phyloP scores from a whole-genome alignment of 805 yeast genomes.

The Hagleromyces aurorensis region DNA sequence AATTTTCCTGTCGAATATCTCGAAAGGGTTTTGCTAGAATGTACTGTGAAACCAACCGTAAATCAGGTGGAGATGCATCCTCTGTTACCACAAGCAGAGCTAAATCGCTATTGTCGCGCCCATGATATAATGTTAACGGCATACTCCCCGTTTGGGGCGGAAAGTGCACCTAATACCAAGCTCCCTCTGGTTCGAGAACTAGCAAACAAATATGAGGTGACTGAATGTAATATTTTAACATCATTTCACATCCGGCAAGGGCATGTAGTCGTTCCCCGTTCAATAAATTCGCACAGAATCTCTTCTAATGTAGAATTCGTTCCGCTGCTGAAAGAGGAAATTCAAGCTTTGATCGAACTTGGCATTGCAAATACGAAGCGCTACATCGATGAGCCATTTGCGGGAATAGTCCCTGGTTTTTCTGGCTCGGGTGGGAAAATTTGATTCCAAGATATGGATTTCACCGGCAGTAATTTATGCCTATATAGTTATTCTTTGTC shows the following conservation, averaged over 20 bases:
- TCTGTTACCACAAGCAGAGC: slow-evolving; percentile 52
- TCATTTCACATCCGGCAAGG: slow-evolving; percentile 62
- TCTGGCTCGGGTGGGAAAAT: slow-evolving; percentile 14
- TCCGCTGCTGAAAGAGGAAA: slow-evolving; percentile 36
- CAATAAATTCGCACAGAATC: slow-evolving; percentile 60
- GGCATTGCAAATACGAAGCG: slow-evolving; percentile 30
- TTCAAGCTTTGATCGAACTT: slow-evolving; percentile 30
- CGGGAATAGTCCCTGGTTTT: slow-evolving; percentile 25
- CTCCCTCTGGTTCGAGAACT: slow-evolving; percentile 42
- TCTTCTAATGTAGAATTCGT: slow-evolving; percentile 33
- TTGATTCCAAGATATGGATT: neutral
- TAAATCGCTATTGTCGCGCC: slow-evolving; percentile 43
- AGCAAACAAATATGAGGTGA: slow-evolving; percentile 47
- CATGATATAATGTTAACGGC: slow-evolving; percentile 49
- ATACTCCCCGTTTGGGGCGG: slow-evolving; percentile 57
- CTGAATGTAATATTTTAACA: slow-evolving; percentile 48
- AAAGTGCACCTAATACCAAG: slow-evolving; percentile 56
- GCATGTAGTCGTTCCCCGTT: slow-evolving; percentile 58
- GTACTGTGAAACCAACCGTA: slow-evolving; percentile 43
- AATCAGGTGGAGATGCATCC: slow-evolving; percentile 72
- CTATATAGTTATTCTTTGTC: too few relatives aligned
- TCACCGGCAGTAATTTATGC: too few relatives aligned
- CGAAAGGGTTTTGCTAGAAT: slow-evolving; percentile 35
- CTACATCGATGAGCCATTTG: slow-evolving; percentile 26
- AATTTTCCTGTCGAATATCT: slow-evolving; percentile 39